phyloP scores from a whole-genome alignment of 139 green algal genomes.

The Diplosphaera chodatii region DNA sequence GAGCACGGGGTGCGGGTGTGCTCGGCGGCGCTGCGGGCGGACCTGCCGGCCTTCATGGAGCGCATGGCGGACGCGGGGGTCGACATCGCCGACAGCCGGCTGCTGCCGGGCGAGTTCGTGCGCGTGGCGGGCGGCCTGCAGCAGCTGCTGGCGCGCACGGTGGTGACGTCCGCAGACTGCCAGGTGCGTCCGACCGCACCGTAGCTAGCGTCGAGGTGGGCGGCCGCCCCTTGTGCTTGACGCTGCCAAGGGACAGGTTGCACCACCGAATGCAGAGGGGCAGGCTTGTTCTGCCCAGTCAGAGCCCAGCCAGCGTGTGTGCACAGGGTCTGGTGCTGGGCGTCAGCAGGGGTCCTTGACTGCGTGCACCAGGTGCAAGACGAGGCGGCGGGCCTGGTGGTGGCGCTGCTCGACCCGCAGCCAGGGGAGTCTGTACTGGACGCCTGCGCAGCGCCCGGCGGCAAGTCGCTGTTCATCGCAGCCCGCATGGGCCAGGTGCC shows the following conservation, averaged over 20 bases:
- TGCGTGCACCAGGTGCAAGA: too few relatives aligned
- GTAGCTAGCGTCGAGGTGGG: too few relatives aligned
- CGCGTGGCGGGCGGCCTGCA: conserved; percentile 7
- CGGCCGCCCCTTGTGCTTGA: too few relatives aligned
- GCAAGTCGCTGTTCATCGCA: conserved; percentile 80
- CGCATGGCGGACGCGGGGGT: conserved; percentile 17
- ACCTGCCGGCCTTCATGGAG: conserved; percentile 5
- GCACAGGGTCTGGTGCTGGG: too few relatives aligned
- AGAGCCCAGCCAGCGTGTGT: too few relatives aligned
- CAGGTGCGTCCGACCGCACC: too few relatives aligned
- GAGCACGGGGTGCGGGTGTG: conserved; percentile 24
- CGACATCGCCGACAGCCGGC: too few relatives aligned
- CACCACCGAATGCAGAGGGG: too few relatives aligned
- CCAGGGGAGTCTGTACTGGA: conserved; percentile 78
- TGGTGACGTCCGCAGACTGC: too few relatives aligned
- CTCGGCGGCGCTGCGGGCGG: conserved; percentile 13
- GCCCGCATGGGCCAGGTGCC: conserved; percentile 54
- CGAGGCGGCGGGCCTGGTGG: conserved; percentile 75
- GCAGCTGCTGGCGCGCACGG: conserved; percentile 5
- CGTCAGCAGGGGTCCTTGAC: too few relatives aligned
- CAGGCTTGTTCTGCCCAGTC: too few relatives aligned
- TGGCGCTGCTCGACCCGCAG: conserved; percentile 66
- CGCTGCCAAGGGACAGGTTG: too few relatives aligned
- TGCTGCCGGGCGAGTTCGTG: conserved; percentile 68
- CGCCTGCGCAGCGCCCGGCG: conserved; percentile 80